Evolutionary conservation across 2,329 filamentous ascomycete species (phyloP).

Genomic region (Capronia epimyces): DNA sequence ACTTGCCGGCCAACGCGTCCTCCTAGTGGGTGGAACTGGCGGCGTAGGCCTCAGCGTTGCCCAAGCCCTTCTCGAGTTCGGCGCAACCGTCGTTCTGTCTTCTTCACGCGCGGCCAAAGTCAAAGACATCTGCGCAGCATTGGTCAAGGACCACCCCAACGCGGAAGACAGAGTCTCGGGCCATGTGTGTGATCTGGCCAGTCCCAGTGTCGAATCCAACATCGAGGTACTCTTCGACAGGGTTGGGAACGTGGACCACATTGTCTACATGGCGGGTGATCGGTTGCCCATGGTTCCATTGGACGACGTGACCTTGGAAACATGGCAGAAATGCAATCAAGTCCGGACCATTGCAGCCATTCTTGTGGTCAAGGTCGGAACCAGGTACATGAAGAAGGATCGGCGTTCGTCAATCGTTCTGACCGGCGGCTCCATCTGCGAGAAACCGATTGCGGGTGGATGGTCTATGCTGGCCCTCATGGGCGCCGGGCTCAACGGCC

Average conservation of each 20-base stretch:
- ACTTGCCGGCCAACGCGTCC: slow-evolving; percentile 36
- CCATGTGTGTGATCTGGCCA: slow-evolving; percentile 46
- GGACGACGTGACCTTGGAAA: slow-evolving; percentile 38
- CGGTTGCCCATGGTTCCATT: slow-evolving; percentile 40
- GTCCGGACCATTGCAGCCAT: slow-evolving; percentile 50
- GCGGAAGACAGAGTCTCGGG: slow-evolving; percentile 38
- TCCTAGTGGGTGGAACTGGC: slow-evolving; percentile 59
- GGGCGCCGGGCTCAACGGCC: slow-evolving; percentile 48
- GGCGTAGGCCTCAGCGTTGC: slow-evolving; percentile 60
- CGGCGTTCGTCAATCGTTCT: slow-evolving; percentile 49
- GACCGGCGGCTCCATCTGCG: slow-evolving; percentile 50
- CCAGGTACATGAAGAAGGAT: slow-evolving; percentile 40
- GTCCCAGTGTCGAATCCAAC: slow-evolving; percentile 44
- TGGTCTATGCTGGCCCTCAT: slow-evolving; percentile 49
- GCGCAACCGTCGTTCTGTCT: slow-evolving; percentile 55
- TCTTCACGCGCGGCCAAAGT: slow-evolving; percentile 52
- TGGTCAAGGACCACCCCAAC: slow-evolving; percentile 44
- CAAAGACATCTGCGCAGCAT: slow-evolving; percentile 41
- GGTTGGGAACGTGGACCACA: slow-evolving; percentile 45
- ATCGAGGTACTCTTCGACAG: slow-evolving; percentile 42
- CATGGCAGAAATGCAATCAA: slow-evolving; percentile 41
- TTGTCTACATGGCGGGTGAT: slow-evolving; percentile 55
- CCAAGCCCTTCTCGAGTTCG: slow-evolving; percentile 52
- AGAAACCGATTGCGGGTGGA: slow-evolving; percentile 46
- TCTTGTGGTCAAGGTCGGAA: slow-evolving; percentile 47